A percentile compares a stretch with the other conserved stretches of the same genome.
These are phyloP conservation scores for Phytopythium ostracodes DNA, from an alignment of 352 stramenopile genomes.

Conservation along the genomic window DNA sequence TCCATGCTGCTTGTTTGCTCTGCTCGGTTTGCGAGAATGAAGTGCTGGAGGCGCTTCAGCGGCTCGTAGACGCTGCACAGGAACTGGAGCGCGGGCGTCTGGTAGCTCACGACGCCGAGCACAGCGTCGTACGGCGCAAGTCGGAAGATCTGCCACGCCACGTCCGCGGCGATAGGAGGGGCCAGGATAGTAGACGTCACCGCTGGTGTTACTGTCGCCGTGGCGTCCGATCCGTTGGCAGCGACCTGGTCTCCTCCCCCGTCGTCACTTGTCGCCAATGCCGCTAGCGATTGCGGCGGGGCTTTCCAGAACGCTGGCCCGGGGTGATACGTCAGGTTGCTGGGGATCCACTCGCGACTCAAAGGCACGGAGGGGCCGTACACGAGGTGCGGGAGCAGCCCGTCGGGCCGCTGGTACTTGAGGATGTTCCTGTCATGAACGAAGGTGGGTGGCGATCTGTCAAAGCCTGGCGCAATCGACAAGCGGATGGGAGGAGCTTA, in stretches of 20 bases:
- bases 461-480: no score
- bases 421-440: slow-evolving; percentile 36
- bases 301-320: slow-evolving; percentile 64
- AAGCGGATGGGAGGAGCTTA: slow-evolving; percentile 13
- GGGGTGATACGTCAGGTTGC: slow-evolving; percentile 73
- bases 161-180: slow-evolving; percentile 67
- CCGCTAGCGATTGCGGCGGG: neutral
- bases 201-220: slow-evolving; percentile 3
- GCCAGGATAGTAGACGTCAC: slow-evolving; percentile 60
- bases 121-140: slow-evolving; percentile 73
- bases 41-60: slow-evolving; percentile 50
- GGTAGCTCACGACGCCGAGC: slow-evolving; percentile 55
- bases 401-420: slow-evolving; percentile 47
- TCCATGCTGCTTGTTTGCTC: neutral
- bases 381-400: slow-evolving; percentile 63
- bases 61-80: slow-evolving; percentile 63
- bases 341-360: slow-evolving; percentile 43
- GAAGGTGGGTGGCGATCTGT: no score
- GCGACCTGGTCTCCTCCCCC: neutral
- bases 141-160: slow-evolving; percentile 81
- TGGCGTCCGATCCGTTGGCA: slow-evolving; percentile 3
- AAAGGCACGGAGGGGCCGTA: slow-evolving; percentile 71
- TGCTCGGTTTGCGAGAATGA: slow-evolving; percentile 26
- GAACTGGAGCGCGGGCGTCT: slow-evolving; percentile 59
- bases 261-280: neutral